phyloP scores from a whole-genome alignment of 257 asterid species.

The Galeopsis tetrahit region DNA sequence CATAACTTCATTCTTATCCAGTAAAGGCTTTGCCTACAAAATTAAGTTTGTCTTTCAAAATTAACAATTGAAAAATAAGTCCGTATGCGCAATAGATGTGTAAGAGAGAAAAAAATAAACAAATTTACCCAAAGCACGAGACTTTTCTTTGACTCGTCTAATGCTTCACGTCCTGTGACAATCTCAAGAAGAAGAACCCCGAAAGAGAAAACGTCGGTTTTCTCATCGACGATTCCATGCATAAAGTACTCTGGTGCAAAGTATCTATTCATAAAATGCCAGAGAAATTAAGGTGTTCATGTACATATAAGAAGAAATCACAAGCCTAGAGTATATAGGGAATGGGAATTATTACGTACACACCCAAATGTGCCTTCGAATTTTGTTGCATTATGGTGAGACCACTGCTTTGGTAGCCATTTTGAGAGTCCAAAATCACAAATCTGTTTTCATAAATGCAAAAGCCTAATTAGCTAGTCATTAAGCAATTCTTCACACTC shows the following conservation, averaged over 20 bases:
- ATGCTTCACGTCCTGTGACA: slow-evolving; percentile 62
- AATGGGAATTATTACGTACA: slow-evolving; percentile 32
- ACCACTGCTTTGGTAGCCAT: slow-evolving; percentile 76
- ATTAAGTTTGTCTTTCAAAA: not conserved
- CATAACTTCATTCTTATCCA: slow-evolving; percentile 39
- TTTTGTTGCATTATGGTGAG: slow-evolving; percentile 61
- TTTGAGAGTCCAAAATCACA: slow-evolving; percentile 87
- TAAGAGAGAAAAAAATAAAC: not conserved
- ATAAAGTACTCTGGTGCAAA: slow-evolving; percentile 83
- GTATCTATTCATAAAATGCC: slow-evolving; percentile 44
- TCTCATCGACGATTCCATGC: slow-evolving; percentile 78
- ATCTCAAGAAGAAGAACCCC: slow-evolving; percentile 77
- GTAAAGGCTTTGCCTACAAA: slow-evolving; percentile 68
- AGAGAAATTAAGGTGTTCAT: not conserved
- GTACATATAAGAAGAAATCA: not conserved
- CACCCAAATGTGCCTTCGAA: slow-evolving; percentile 90
- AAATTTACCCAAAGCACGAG: slow-evolving; percentile 67
- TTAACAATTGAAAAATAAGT: too few species aligned
- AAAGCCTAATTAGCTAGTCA: not conserved
- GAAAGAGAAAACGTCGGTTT: slow-evolving; percentile 72
- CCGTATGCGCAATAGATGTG: too few species aligned
- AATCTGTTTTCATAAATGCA: slow-evolving; percentile 42
- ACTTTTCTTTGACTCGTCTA: slow-evolving; percentile 60
- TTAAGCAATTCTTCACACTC: too few species aligned
- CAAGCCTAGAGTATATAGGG: not conserved